Percentiles rank a stretch among this genome's conserved stretches.
Conservation (phyloP, 495 filamentous ascomycete genomes). For the Xylaria telfairii region DNA sequence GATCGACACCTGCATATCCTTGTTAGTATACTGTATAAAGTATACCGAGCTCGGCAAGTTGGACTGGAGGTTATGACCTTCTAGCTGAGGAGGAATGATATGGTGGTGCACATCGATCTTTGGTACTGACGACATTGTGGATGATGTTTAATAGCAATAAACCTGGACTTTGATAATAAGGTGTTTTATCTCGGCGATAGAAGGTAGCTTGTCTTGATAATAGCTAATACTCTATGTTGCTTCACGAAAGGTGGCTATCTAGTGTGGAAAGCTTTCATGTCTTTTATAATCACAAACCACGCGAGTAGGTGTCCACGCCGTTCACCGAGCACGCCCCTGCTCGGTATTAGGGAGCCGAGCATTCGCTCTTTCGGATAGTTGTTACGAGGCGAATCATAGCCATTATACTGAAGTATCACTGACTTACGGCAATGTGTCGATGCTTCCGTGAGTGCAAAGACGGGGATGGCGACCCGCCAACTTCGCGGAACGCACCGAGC, state of each 20-base stretch:
- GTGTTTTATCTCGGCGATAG: no score
- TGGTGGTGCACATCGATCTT: conserved; percentile 1
- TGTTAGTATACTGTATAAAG: background rate
- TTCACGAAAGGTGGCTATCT: background rate
- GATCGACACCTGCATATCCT: background rate
- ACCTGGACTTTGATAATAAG: background rate
- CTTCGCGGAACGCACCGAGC: no score
- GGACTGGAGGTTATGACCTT: background rate
- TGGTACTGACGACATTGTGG: background rate
- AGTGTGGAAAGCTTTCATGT: background rate
- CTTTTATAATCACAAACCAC: background rate
- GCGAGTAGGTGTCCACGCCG: background rate
- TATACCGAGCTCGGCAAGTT: background rate
- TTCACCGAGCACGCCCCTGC: background rate
- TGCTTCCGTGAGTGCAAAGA: background rate
- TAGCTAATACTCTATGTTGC: no score
- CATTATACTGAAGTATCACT: background rate
- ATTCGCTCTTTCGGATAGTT: background rate
- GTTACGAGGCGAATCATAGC: background rate
- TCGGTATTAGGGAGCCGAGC: background rate
- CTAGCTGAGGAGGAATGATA: background rate
- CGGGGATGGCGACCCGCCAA: background rate
- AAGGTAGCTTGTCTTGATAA: background rate
- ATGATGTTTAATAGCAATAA: background rate
- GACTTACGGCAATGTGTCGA: background rate